phyloP scores from a whole-genome alignment of 768 basidiomycete species.

The Amanita subjunquillea region DNA sequence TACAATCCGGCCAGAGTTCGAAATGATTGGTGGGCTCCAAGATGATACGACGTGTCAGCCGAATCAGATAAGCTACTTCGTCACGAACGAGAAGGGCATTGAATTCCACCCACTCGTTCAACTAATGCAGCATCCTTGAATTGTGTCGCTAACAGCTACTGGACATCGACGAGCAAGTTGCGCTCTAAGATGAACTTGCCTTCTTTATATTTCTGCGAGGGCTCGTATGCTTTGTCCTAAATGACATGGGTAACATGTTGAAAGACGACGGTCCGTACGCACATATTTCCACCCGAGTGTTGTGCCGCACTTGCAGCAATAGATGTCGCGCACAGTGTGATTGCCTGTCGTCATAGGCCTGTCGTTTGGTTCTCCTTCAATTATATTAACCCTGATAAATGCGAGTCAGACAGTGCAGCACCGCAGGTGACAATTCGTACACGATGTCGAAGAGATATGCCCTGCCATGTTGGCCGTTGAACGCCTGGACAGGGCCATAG shows the following conservation, averaged over 20 bases:
- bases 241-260: background rate
- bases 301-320: conserved; percentile 81
- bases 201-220: conserved; percentile 94
- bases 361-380: conserved; percentile 83
- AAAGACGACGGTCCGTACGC: conserved; percentile 16
- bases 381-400: conserved; percentile 71
- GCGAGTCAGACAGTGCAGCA: conserved; percentile 6
- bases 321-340: conserved; percentile 94
- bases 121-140: background rate
- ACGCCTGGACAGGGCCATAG: conserved; percentile 49
- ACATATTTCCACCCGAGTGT: conserved; percentile 99
- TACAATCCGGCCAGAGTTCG: conserved; percentile 15
- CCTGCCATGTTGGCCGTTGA: conserved; percentile 93
- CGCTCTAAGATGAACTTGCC: conserved; percentile 97
- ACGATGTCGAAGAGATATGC: conserved; percentile 92
- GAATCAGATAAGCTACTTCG: conserved; percentile 1
- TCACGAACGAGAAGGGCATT: conserved; percentile 1
- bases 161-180: conserved; percentile 79
- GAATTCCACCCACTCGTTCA: conserved; percentile 1
- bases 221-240: conserved; percentile 87
- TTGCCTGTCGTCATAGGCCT: conserved; percentile 95
- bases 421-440: conserved; percentile 37
- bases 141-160: conserved; percentile 28
- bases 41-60: conserved; percentile 12
- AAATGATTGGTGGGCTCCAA: conserved; percentile 13